These are phyloP conservation scores for Lagenidium sp. DNA, from an alignment of 352 stramenopile genomes.

Conservation along the genomic window DNA sequence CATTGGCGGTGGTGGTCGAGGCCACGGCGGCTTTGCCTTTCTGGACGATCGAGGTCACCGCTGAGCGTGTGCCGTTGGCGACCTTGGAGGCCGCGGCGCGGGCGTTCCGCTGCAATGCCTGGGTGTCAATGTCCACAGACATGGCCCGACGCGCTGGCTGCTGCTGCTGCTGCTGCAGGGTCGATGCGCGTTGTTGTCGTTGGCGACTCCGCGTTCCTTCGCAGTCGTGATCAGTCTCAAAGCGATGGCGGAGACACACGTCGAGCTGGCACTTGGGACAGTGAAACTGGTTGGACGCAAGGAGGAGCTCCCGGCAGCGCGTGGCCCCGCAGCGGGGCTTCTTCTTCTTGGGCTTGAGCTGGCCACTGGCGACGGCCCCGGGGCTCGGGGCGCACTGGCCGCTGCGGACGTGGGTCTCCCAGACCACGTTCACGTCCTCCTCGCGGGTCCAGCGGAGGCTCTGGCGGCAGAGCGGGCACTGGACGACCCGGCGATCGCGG, in stretches of 20 bases:
- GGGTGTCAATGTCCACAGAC: background rate
- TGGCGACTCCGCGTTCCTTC: constrained; percentile 16
- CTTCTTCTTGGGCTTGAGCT: constrained; percentile 41
- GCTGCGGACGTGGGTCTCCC: constrained; percentile 55
- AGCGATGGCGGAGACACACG: constrained; percentile 73
- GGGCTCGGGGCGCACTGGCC: constrained; percentile 37
- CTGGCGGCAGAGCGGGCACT: constrained; percentile 60
- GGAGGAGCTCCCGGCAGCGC: constrained; percentile 47
- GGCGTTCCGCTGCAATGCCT: constrained; percentile 12
- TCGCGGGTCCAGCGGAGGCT: constrained; percentile 61
- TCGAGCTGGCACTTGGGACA: constrained; percentile 58
- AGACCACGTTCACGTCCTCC: constrained; percentile 70
- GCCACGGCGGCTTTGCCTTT: constrained; percentile 11
- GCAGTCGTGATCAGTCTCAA: constrained; percentile 65
- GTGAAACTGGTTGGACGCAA: constrained; percentile 62
- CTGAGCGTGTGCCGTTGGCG: constrained; percentile 10
- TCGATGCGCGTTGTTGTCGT: constrained; percentile 1
- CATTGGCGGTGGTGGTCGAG: constrained; percentile 14
- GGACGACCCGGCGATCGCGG: constrained; percentile 56
- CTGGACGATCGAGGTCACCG: constrained; percentile 11
- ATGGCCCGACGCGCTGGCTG: too few species aligned
- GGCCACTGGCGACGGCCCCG: constrained; percentile 4
- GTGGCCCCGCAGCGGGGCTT: constrained; percentile 60
- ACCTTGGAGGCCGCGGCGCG: constrained; percentile 8
- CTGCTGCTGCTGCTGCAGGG: background rate